phyloP scores from a whole-genome alignment of 2,329 filamentous ascomycete genomes.

The Thelonectria discophora region DNA sequence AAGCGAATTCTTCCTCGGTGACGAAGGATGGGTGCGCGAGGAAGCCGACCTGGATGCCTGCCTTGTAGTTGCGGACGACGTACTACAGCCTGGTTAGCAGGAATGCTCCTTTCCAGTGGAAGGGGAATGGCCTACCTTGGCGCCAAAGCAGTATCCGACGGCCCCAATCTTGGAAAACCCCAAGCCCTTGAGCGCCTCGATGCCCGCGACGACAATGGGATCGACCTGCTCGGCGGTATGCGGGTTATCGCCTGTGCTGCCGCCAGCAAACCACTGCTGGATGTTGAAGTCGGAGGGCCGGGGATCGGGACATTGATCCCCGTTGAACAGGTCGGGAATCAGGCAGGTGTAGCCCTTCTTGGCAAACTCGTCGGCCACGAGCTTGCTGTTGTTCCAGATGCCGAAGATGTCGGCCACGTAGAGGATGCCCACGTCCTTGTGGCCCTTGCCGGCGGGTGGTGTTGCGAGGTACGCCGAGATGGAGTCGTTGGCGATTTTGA shows the following conservation, averaged over 20 bases:
- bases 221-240: conserved; percentile 48
- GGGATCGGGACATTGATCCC: conserved; percentile 45
- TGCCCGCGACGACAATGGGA: conserved; percentile 45
- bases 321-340: conserved; percentile 51
- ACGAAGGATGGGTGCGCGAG: conserved; percentile 72
- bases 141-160: conserved; percentile 73
- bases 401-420: conserved; percentile 51
- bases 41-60: conserved; percentile 66
- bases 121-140: conserved; percentile 56
- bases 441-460: conserved; percentile 45
- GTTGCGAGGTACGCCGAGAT: conserved; percentile 62
- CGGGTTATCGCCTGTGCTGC: conserved; percentile 58
- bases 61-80: conserved; percentile 71
- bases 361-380: conserved; percentile 53
- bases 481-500: conserved; percentile 54
- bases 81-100: conserved; percentile 56
- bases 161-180: conserved; percentile 63
- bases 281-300: conserved; percentile 44
- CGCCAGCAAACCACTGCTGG: conserved; percentile 49
- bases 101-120: background rate
- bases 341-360: conserved; percentile 51
- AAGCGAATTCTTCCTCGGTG: conserved; percentile 65
- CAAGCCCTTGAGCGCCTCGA: conserved; percentile 65
- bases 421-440: conserved; percentile 45
- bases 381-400: conserved; percentile 52